A percentile compares a stretch with the other conserved stretches of the same genome.
Evolutionary conservation across 2,329 filamentous ascomycete genomes (phyloP).

Genomic region (Colletotrichum lupini): DNA sequence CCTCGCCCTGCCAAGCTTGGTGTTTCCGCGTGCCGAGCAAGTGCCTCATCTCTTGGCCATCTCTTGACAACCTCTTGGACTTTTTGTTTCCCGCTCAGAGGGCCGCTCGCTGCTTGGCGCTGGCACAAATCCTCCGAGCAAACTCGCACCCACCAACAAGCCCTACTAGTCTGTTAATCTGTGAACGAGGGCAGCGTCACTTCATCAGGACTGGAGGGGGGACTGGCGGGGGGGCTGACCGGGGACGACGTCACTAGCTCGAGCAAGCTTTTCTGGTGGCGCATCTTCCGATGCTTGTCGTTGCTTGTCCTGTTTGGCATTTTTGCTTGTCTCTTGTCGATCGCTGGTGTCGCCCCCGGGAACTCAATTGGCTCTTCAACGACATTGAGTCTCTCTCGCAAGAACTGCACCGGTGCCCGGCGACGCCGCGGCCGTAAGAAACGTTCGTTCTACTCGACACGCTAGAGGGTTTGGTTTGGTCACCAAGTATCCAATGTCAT

Average conservation of each 20-base stretch:
- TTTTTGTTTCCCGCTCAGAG: background rate
- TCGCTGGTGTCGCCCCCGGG: background rate
- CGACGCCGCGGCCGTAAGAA: background rate
- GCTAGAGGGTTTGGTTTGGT: background rate
- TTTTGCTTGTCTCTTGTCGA: background rate
- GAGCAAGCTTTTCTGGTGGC: constrained; percentile 30
- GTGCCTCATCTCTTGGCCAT: constrained; percentile 34
- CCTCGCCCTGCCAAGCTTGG: constrained; percentile 15
- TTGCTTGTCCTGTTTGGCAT: background rate
- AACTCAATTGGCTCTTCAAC: constrained; percentile 1
- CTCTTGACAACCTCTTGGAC: constrained; percentile 10
- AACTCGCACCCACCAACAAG: too few species aligned
- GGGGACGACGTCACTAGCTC: constrained; percentile 19
- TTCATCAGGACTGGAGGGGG: too few species aligned
- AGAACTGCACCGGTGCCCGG: background rate
- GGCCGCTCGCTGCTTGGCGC: constrained; percentile 9
- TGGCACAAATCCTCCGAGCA: constrained; percentile 3
- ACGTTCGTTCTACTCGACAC: constrained; percentile 1
- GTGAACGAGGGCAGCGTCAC: background rate
- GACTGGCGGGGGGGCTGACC: background rate
- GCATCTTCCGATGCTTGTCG: constrained; percentile 26
- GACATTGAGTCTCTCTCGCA: background rate
- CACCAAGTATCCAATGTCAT: background rate
- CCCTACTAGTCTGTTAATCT: background rate
- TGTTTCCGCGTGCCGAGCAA: constrained; percentile 20